phyloP scores from a whole-genome alignment of 2,329 filamentous ascomycete species.

The Phoma sp. region DNA sequence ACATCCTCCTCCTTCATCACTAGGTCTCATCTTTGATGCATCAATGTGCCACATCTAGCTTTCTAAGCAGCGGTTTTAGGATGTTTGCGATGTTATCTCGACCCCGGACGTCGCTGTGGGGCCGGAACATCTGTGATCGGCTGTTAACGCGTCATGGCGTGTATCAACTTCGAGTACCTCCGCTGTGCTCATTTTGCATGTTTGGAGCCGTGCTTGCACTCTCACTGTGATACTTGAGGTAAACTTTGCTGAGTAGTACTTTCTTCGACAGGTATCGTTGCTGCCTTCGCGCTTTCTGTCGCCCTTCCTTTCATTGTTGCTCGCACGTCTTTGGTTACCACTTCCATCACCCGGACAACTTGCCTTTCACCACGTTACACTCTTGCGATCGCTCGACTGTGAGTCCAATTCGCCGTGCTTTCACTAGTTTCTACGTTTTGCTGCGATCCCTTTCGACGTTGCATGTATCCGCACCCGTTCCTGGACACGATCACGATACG shows the following conservation, averaged over 20 bases:
- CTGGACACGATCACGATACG: background rate
- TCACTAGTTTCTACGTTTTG: background rate
- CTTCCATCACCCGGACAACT: background rate
- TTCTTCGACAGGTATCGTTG: background rate
- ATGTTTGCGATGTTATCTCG: conserved; percentile 1
- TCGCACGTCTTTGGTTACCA: background rate
- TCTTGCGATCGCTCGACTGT: background rate
- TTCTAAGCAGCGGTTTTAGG: background rate
- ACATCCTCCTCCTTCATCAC: background rate
- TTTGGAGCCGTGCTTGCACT: background rate
- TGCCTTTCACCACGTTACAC: conserved; percentile 10
- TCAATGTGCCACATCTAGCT: background rate
- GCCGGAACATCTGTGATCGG: conserved; percentile 11
- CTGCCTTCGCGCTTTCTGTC: background rate
- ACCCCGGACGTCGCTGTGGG: conserved; percentile 11
- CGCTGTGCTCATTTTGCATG: conserved; percentile 7
- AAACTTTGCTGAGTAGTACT: background rate
- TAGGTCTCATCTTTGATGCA: background rate
- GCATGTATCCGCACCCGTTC: background rate
- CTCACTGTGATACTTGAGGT: background rate
- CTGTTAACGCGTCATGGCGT: conserved; percentile 20
- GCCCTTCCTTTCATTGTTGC: conserved; percentile 1
- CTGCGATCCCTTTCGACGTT: background rate
- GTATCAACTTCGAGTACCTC: conserved; percentile 15
- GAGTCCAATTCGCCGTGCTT: background rate